Evolutionary conservation across 768 basidiomycete genomes (phyloP).

Genomic region (Xerocomellus dryophilus): DNA sequence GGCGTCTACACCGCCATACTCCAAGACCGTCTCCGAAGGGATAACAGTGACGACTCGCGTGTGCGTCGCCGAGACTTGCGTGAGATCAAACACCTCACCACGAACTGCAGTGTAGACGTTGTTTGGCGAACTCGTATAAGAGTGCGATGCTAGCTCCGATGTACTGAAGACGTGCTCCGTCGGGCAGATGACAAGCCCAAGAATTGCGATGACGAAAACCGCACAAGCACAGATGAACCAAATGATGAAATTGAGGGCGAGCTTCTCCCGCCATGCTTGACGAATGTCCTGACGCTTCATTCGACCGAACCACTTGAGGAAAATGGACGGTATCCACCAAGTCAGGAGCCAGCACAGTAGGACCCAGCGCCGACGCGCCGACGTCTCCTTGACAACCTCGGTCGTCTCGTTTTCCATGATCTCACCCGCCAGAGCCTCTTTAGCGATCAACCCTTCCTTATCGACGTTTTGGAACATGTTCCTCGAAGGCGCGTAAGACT

Average conservation of each 20-base stretch:
- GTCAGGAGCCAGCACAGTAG: conserved; percentile 84
- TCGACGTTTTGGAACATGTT: conserved; percentile 94
- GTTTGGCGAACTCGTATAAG: conserved; percentile 57
- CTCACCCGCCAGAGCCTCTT: conserved; percentile 82
- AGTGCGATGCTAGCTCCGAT: conserved; percentile 73
- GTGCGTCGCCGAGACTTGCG: conserved; percentile 64
- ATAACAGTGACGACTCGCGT: conserved; percentile 67
- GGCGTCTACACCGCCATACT: conserved; percentile 77
- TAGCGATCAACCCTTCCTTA: conserved; percentile 67
- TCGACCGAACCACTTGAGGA: conserved; percentile 69
- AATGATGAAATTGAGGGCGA: conserved; percentile 92
- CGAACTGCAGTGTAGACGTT: conserved; percentile 81
- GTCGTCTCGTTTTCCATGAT: conserved; percentile 85
- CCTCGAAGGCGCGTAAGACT: conserved; percentile 89
- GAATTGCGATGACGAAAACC: conserved; percentile 87
- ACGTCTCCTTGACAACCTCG: conserved; percentile 81
- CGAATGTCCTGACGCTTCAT: conserved; percentile 95
- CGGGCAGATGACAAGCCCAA: conserved; percentile 90
- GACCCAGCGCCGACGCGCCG: conserved; percentile 84
- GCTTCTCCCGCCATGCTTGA: conserved; percentile 97
- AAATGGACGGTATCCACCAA: conserved; percentile 80
- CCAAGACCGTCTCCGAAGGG: conserved; percentile 66
- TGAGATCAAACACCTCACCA: conserved; percentile 93
- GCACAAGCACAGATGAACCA: conserved; percentile 91
- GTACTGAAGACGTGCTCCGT: conserved; percentile 87